These are phyloP conservation scores for Umbelopsis sp. DNA, from an alignment of 371 early-diverging fungal genomes.

Conservation along the genomic window DNA sequence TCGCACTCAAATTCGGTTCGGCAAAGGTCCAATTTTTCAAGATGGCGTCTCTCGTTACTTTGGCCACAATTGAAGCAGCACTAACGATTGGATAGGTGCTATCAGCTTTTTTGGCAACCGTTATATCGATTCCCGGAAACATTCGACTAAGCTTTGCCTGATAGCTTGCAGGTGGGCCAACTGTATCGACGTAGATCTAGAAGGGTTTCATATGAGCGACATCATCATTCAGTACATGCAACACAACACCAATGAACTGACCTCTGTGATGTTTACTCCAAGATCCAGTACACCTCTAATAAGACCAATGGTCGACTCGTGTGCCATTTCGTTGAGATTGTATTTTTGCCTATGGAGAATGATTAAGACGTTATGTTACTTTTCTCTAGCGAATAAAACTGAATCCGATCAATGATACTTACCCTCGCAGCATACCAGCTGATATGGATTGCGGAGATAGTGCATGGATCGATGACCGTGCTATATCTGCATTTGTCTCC, in stretches of 20 bases:
- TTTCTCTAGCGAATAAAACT: no score
- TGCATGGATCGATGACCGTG: slow-evolving; percentile 87
- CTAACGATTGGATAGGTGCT: slow-evolving; percentile 94
- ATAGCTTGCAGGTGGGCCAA: slow-evolving; percentile 92
- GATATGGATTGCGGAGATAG: slow-evolving; percentile 92
- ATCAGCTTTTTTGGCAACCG: slow-evolving; percentile 97
- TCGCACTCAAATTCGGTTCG: slow-evolving; percentile 56
- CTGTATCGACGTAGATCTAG: slow-evolving; percentile 96
- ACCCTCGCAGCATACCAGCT: slow-evolving; percentile 74
- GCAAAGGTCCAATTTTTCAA: slow-evolving; percentile 83
- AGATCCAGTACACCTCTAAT: slow-evolving; percentile 66
- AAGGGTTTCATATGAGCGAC: neutral
- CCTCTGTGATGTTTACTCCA: slow-evolving; percentile 78
- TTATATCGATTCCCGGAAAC: slow-evolving; percentile 80
- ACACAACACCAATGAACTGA: slow-evolving; percentile 26
- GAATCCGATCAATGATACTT: neutral
- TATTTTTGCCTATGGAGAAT: slow-evolving; percentile 68
- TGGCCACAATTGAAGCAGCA: slow-evolving; percentile 99
- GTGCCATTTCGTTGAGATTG: slow-evolving; percentile 95
- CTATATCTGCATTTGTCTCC: slow-evolving; percentile 58
- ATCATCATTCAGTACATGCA: neutral
- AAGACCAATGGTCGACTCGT: slow-evolving; percentile 89
- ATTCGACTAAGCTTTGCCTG: slow-evolving; percentile 71
- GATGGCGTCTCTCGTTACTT: slow-evolving; percentile 93
- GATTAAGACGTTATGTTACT: neutral